A percentile compares a stretch with the other conserved stretches of the same genome.
Evolutionary conservation across 2,329 filamentous ascomycete genomes (phyloP).

Genomic region (Exophiala sp.): DNA sequence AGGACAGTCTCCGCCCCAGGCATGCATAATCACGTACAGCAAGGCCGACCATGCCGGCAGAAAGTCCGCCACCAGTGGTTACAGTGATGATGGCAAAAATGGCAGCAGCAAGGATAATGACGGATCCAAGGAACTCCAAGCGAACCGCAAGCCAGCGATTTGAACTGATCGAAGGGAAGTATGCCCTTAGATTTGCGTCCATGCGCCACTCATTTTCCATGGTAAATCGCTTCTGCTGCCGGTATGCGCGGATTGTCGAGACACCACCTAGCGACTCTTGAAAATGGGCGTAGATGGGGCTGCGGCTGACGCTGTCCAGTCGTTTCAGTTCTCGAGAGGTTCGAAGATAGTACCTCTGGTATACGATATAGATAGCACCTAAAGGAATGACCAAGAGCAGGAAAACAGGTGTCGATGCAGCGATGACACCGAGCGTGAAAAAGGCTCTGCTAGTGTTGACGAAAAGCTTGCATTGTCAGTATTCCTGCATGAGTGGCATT

Average conservation of each 20-base stretch:
- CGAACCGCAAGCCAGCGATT: constrained; percentile 93
- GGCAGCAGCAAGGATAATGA: constrained; percentile 87
- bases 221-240: constrained; percentile 81
- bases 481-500: neutral
- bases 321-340: constrained; percentile 96
- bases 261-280: constrained; percentile 94
- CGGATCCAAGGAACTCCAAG: constrained; percentile 88
- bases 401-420: constrained; percentile 75
- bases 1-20: neutral
- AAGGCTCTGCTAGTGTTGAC: constrained; percentile 69
- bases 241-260: constrained; percentile 91
- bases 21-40: constrained; percentile 39
- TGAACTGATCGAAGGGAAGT: constrained; percentile 92
- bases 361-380: constrained; percentile 77
- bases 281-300: constrained; percentile 97
- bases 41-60: constrained; percentile 77
- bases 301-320: constrained; percentile 89
- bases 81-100: constrained; percentile 79
- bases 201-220: constrained; percentile 97
- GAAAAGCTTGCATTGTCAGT: constrained; percentile 53
- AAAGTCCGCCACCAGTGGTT: constrained; percentile 60
- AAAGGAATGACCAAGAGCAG: constrained; percentile 77
- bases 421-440: constrained; percentile 86
- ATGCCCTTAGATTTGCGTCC: constrained; percentile 89
- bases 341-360: constrained; percentile 93